phyloP scores from a whole-genome alignment of 2,329 filamentous ascomycete genomes.

The Paraphaeosphaeria sporulosa region DNA sequence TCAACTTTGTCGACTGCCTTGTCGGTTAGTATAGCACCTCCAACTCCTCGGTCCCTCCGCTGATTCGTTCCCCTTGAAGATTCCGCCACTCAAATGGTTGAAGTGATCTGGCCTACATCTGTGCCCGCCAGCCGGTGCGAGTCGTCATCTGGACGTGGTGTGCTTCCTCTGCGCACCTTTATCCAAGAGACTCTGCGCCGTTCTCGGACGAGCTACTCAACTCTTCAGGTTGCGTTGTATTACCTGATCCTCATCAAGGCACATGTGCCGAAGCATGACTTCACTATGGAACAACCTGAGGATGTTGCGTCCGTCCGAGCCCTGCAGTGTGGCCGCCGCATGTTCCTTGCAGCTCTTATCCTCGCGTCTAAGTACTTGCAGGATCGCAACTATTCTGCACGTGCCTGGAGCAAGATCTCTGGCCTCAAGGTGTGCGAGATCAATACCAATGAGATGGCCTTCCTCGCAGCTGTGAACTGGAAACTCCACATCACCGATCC shows the following conservation, averaged over 20 bases:
- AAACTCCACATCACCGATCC: slow-evolving; percentile 91
- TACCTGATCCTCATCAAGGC: slow-evolving; percentile 94
- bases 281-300: slow-evolving; percentile 83
- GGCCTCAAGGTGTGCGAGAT: slow-evolving; percentile 93
- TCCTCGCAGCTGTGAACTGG: slow-evolving; percentile 90
- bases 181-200: slow-evolving; percentile 96
- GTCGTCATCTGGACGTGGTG: slow-evolving; percentile 70
- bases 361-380: slow-evolving; percentile 97
- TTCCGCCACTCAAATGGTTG: slow-evolving; percentile 95
- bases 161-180: slow-evolving; percentile 90
- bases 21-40: slow-evolving; percentile 77
- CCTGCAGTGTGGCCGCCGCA: slow-evolving; percentile 93
- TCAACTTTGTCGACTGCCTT: slow-evolving; percentile 94
- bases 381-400: slow-evolving; percentile 95
- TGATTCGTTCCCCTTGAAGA: slow-evolving; percentile 64
- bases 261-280: slow-evolving; percentile 82
- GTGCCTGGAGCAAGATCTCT: slow-evolving; percentile 99
- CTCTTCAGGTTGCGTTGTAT: slow-evolving; percentile 93
- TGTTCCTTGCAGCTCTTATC: slow-evolving; percentile 95
- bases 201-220: slow-evolving; percentile 96
- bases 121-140: slow-evolving; percentile 80
- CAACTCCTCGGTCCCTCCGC: slow-evolving; percentile 43
- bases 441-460: slow-evolving; percentile 95
- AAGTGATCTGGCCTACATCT: slow-evolving; percentile 95
- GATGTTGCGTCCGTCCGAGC: slow-evolving; percentile 77